Percentiles rank a stretch among this genome's conserved stretches.
Conservation (phyloP, 352 stramenopile species). For the Phytophthora lateralis region DNA sequence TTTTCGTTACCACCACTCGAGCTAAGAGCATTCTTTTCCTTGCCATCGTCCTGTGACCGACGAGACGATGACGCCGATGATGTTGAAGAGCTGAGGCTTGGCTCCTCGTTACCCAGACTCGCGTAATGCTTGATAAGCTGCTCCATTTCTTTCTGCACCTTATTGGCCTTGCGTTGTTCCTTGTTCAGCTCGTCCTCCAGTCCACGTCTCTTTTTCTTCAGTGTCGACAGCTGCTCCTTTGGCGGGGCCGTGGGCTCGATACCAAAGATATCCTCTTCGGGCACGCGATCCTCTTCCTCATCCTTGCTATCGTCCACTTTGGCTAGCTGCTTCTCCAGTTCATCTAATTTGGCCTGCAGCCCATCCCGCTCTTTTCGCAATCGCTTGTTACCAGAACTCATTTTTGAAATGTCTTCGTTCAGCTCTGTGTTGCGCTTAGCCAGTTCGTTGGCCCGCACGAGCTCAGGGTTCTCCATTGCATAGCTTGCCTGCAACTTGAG, state of each 20-base stretch:
- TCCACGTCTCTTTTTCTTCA: constrained; percentile 72
- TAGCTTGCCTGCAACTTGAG: constrained; percentile 76
- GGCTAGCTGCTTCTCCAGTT: constrained; percentile 67
- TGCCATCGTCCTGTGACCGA: constrained; percentile 39
- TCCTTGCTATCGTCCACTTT: constrained; percentile 59
- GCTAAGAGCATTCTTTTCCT: constrained; percentile 28
- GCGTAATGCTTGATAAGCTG: constrained; percentile 81
- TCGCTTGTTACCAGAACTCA: constrained; percentile 84
- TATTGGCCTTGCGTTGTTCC: constrained; percentile 74
- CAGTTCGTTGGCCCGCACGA: constrained; percentile 79
- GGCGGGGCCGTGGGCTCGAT: constrained; percentile 68
- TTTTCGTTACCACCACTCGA: constrained; percentile 33
- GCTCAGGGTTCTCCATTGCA: constrained; percentile 79
- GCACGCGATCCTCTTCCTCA: constrained; percentile 62
- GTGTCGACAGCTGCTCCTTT: constrained; percentile 56
- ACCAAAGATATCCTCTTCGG: constrained; percentile 80
- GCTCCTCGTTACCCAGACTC: constrained; percentile 38
- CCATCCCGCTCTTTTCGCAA: constrained; percentile 79
- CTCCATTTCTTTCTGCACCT: constrained; percentile 86
- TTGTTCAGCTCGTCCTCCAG: constrained; percentile 85
- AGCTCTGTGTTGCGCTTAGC: constrained; percentile 74
- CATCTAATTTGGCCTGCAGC: constrained; percentile 69
- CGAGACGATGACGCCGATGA: constrained; percentile 52
- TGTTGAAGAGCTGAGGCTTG: constrained; percentile 43
- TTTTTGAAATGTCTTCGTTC: constrained; percentile 85